Evolutionary conservation across 2,329 filamentous ascomycete species (phyloP).

Genomic region (Colletotrichum tabaci): DNA sequence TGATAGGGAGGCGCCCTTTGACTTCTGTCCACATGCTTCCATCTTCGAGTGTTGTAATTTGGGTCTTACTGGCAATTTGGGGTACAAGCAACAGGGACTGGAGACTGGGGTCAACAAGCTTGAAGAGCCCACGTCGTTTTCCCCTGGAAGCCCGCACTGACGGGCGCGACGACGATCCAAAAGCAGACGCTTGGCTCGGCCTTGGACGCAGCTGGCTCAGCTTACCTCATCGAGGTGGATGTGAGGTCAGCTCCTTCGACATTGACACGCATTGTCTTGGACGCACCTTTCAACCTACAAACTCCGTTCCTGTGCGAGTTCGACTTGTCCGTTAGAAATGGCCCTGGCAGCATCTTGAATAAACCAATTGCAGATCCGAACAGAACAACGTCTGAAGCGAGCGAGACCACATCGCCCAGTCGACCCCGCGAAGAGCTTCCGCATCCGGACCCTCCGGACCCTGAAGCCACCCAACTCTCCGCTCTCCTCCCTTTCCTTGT

Average conservation of each 20-base stretch:
- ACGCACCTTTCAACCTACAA: constrained; percentile 12
- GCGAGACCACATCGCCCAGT: not conserved
- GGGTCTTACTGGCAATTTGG: not conserved
- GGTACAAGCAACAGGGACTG: not conserved
- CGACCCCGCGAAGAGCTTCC: constrained; percentile 29
- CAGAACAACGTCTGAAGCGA: constrained; percentile 3
- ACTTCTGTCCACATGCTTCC: not conserved
- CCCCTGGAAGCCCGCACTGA: constrained; percentile 10
- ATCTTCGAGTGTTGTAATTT: not conserved
- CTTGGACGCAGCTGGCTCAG: constrained; percentile 31
- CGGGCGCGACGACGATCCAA: constrained; percentile 25
- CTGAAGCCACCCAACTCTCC: not conserved
- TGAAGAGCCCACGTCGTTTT: not conserved
- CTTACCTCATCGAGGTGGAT: constrained; percentile 40
- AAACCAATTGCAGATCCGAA: not conserved
- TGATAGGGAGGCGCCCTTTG: not conserved
- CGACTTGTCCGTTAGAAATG: constrained; percentile 23
- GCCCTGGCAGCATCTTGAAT: constrained; percentile 1
- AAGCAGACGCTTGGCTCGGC: constrained; percentile 26
- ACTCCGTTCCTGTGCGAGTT: not conserved
- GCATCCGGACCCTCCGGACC: constrained; percentile 32
- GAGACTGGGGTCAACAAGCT: not conserved
- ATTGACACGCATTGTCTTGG: constrained; percentile 17
- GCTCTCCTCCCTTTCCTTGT: not conserved
- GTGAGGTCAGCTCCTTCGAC: constrained; percentile 26